phyloP scores from a whole-genome alignment of 2,329 filamentous ascomycete genomes.

The Capronia americana region DNA sequence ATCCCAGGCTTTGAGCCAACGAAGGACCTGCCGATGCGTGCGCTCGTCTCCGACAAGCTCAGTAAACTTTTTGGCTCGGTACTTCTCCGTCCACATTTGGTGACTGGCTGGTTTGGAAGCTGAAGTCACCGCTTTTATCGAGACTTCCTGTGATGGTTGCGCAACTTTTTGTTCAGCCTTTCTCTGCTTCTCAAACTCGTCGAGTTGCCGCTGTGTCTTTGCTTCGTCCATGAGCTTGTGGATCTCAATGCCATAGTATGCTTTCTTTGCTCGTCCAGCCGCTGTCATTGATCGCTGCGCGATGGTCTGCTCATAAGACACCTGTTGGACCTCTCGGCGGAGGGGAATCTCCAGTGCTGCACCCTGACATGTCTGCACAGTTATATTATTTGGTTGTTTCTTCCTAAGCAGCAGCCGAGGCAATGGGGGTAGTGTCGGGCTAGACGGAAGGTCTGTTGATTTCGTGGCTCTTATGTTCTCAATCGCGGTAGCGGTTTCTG shows the following conservation, averaged over 20 bases:
- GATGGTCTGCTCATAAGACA: slow-evolving; percentile 61
- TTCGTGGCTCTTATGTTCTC: background rate
- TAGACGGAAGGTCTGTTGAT: slow-evolving; percentile 7
- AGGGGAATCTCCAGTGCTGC: slow-evolving; percentile 52
- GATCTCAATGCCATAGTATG: slow-evolving; percentile 93
- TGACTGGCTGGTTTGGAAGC: slow-evolving; percentile 45
- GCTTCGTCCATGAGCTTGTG: slow-evolving; percentile 77
- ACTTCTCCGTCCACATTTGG: slow-evolving; percentile 92
- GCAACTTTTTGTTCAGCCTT: slow-evolving; percentile 39
- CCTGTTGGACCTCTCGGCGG: slow-evolving; percentile 45
- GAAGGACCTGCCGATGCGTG: slow-evolving; percentile 86
- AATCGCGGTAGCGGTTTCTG: slow-evolving; percentile 12
- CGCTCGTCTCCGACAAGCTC: slow-evolving; percentile 94
- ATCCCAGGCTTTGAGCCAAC: slow-evolving; percentile 96
- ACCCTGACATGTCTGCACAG: slow-evolving; percentile 57
- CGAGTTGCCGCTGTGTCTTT: slow-evolving; percentile 62
- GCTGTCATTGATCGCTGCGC: slow-evolving; percentile 58
- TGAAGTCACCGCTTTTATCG: slow-evolving; percentile 42
- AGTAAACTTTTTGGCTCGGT: slow-evolving; percentile 87
- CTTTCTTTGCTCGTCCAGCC: slow-evolving; percentile 62
- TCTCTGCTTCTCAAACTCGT: slow-evolving; percentile 40
- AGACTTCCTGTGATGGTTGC: slow-evolving; percentile 31
- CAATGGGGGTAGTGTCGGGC: slow-evolving; percentile 17
- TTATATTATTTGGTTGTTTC: slow-evolving; percentile 38
- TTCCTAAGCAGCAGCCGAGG: slow-evolving; percentile 33